Percentiles rank a stretch among this genome's conserved stretches.
Conservation (phyloP, 129 eudicot genomes). For the Chrysanthemum seticuspe region DNA sequence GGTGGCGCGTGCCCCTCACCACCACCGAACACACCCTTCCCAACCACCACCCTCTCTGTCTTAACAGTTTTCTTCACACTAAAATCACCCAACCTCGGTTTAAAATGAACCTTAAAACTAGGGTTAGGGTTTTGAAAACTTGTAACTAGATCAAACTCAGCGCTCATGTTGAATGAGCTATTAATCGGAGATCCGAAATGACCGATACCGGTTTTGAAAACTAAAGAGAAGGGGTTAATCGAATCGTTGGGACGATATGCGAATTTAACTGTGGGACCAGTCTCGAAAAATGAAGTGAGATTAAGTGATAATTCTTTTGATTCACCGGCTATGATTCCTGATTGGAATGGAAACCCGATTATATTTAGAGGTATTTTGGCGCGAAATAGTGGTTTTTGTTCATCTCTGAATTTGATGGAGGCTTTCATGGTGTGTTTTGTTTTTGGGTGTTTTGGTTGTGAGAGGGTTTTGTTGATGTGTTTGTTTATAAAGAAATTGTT, state of each 20-base stretch:
- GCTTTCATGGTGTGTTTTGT: constrained; percentile 61
- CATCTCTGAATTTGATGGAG: constrained; percentile 76
- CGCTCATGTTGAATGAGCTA: constrained; percentile 73
- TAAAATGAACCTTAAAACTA: constrained; percentile 62
- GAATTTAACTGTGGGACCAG: constrained; percentile 69
- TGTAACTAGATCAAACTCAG: constrained; percentile 56
- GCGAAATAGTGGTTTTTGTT: constrained; percentile 70
- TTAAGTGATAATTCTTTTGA: constrained; percentile 68
- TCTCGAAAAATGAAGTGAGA: constrained; percentile 61
- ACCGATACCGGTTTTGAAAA: constrained; percentile 78
- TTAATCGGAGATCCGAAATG: constrained; percentile 70
- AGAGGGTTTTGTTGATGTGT: background rate
- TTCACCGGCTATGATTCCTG: constrained; percentile 73
- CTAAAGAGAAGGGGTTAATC: constrained; percentile 53
- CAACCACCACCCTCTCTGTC: constrained; percentile 47
- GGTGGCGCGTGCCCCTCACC: background rate
- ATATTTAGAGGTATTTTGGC: constrained; percentile 69
- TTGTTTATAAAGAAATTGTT: constrained; percentile 5
- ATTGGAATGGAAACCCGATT: constrained; percentile 68
- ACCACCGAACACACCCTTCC: background rate
- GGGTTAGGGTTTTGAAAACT: constrained; percentile 54
- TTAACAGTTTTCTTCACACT: constrained; percentile 57
- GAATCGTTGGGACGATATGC: constrained; percentile 82
- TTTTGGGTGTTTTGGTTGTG: background rate
- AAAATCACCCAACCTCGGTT: constrained; percentile 83